Percentiles rank a stretch among this genome's conserved stretches.
Conservation (phyloP, 2,329 filamentous ascomycete genomes). For the Ophiocordyceps robertsii region DNA sequence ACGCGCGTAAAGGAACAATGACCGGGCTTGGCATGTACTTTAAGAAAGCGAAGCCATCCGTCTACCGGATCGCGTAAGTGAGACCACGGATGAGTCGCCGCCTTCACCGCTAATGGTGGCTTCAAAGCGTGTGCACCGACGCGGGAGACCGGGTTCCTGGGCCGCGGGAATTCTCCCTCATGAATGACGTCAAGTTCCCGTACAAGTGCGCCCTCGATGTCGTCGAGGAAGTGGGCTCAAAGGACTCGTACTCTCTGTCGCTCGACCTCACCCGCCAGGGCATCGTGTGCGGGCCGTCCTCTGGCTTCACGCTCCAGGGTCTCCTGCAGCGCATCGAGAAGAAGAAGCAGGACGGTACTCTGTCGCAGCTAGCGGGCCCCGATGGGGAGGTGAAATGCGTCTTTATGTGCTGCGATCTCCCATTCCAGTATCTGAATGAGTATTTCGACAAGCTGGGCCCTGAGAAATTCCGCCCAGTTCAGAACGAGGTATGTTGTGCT, state of each 20-base stretch:
- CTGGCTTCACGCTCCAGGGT: conserved; percentile 41
- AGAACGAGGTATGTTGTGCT: conserved; percentile 19
- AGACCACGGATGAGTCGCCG: too few relatives aligned
- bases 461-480: conserved; percentile 33
- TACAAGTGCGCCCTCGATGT: conserved; percentile 40
- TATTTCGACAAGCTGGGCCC: conserved; percentile 41
- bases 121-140: conserved; percentile 38
- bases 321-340: conserved; percentile 34
- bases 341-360: conserved; percentile 28
- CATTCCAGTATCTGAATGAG: conserved; percentile 46
- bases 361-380: conserved; percentile 29
- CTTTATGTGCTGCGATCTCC: conserved; percentile 49
- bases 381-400: conserved; percentile 37
- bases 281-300: conserved; percentile 47
- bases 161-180: conserved; percentile 35
- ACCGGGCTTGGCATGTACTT: conserved; percentile 38
- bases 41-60: conserved; percentile 34
- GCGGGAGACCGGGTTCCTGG: conserved; percentile 44
- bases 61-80: conserved; percentile 21
- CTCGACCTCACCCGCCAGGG: conserved; percentile 42
- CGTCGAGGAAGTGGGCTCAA: conserved; percentile 41
- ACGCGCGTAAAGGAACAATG: conserved; percentile 22
- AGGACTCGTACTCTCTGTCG: conserved; percentile 38
- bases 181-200: conserved; percentile 40
- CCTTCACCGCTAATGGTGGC: conserved; percentile 3